Percentiles rank a stretch among this genome's conserved stretches.
These are phyloP conservation scores for Salinomyces thailandicus DNA, from an alignment of 2,329 filamentous ascomycete species.

Conservation along the genomic window DNA sequence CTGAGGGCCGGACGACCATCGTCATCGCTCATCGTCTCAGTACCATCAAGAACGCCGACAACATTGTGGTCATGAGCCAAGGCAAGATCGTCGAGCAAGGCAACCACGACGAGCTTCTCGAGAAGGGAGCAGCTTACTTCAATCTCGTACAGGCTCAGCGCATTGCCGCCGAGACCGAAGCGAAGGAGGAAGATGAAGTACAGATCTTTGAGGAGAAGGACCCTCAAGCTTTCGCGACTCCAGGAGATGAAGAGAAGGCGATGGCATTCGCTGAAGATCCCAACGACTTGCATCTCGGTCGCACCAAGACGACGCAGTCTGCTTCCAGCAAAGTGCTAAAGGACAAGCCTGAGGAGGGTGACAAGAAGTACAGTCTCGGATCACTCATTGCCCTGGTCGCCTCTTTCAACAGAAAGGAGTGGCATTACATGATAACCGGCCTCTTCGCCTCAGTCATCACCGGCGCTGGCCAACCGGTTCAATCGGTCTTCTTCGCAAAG, in stretches of 20 bases:
- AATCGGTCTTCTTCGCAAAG: constrained; percentile 80
- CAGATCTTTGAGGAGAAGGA: constrained; percentile 22
- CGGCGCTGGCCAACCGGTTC: constrained; percentile 67
- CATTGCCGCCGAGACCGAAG: constrained; percentile 53
- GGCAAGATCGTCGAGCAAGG: constrained; percentile 90
- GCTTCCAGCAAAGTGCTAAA: constrained; percentile 62
- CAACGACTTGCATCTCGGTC: constrained; percentile 51
- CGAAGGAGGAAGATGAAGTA: constrained; percentile 39
- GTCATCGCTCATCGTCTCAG: constrained; percentile 92
- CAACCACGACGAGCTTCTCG: constrained; percentile 69
- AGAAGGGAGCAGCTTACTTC: constrained; percentile 62
- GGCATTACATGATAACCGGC: constrained; percentile 60
- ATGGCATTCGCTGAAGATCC: constrained; percentile 41
- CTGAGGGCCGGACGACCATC: constrained; percentile 82
- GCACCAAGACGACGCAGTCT: constrained; percentile 43
- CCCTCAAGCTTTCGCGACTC: constrained; percentile 14
- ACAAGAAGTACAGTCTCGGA: constrained; percentile 57
- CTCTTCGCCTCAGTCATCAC: constrained; percentile 65
- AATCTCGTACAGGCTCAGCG: constrained; percentile 82
- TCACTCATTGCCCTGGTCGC: constrained; percentile 68
- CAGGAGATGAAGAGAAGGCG: constrained; percentile 21
- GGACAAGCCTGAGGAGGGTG: constrained; percentile 40
- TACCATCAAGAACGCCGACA: constrained; percentile 87
- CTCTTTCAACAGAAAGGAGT: constrained; percentile 67
- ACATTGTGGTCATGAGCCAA: constrained; percentile 84